phyloP scores from a whole-genome alignment of 2,329 filamentous ascomycete genomes.

The Plectosphaerella sp. region DNA sequence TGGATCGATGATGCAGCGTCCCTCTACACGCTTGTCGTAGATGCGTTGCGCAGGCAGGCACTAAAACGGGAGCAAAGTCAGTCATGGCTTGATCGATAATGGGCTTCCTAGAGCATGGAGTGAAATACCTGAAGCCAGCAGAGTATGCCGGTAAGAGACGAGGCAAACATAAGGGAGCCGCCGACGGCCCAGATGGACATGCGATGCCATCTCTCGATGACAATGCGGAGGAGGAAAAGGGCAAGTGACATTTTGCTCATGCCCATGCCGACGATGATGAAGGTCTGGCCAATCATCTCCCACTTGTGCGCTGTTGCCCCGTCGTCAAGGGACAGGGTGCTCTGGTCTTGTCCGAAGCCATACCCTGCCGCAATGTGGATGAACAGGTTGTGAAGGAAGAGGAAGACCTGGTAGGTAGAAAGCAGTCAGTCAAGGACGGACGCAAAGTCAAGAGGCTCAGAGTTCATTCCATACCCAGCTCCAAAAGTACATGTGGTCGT shows the following conservation, averaged over 20 bases:
- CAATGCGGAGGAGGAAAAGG: constrained; percentile 32
- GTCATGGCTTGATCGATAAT: no score
- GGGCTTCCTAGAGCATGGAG: no score
- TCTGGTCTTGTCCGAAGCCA: neutral
- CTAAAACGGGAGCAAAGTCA: neutral
- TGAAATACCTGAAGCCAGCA: constrained; percentile 7
- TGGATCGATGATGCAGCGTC: constrained; percentile 11
- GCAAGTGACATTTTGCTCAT: constrained; percentile 32
- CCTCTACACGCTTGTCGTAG: constrained; percentile 9
- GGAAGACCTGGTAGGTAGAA: neutral
- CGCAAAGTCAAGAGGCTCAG: no score
- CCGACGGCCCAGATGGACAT: constrained; percentile 27
- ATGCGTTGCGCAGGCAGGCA: constrained; percentile 11
- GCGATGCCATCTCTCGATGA: constrained; percentile 25
- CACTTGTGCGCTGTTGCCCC: constrained; percentile 19
- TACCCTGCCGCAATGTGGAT: neutral
- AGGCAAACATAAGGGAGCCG: constrained; percentile 9
- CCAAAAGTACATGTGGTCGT: neutral
- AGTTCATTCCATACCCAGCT: neutral
- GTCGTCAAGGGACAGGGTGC: constrained; percentile 9
- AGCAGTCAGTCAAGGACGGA: no score
- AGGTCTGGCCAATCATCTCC: constrained; percentile 27
- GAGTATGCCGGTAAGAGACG: constrained; percentile 6
- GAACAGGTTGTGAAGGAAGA: neutral
- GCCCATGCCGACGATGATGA: constrained; percentile 32